phyloP scores from a whole-genome alignment of 2,329 filamentous ascomycete genomes.

The Arthrobotrys entomopaga region DNA sequence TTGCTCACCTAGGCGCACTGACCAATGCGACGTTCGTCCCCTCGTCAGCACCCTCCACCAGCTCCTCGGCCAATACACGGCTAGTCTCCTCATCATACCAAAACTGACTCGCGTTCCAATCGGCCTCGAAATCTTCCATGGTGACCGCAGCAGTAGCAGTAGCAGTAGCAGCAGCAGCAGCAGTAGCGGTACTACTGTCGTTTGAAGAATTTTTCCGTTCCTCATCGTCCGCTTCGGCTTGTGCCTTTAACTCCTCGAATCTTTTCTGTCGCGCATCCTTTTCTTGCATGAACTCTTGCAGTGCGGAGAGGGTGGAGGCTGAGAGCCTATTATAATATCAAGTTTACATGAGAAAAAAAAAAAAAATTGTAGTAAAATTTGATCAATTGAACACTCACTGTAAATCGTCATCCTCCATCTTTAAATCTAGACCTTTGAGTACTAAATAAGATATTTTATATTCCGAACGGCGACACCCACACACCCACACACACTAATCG shows the following conservation, averaged over 20 bases:
- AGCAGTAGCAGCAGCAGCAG: constrained; percentile 15
- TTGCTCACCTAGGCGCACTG: constrained; percentile 47
- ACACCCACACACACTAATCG: too few species aligned
- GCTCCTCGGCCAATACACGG: constrained; percentile 70
- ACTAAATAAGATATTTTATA: constrained; percentile 47
- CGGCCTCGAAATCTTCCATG: constrained; percentile 79
- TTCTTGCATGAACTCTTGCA: constrained; percentile 79
- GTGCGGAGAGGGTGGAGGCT: constrained; percentile 72
- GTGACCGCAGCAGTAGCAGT: constrained; percentile 60
- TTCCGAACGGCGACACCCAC: constrained; percentile 7
- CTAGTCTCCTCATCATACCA: constrained; percentile 84
- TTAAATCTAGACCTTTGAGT: background rate
- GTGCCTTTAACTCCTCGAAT: constrained; percentile 74
- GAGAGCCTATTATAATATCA: too few species aligned
- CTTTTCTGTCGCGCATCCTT: constrained; percentile 73
- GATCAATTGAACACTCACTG: constrained; percentile 44
- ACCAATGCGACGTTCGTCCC: constrained; percentile 67
- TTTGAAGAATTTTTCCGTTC: constrained; percentile 54
- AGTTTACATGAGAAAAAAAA: too few species aligned
- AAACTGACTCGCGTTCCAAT: constrained; percentile 86
- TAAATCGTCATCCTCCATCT: constrained; percentile 53
- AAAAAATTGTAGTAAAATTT: background rate
- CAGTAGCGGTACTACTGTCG: constrained; percentile 39
- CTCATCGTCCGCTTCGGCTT: constrained; percentile 69
- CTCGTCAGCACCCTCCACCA: constrained; percentile 71